Evolutionary conservation across 2,329 filamentous ascomycete species (phyloP).

Genomic region (Esteya vermicola): DNA sequence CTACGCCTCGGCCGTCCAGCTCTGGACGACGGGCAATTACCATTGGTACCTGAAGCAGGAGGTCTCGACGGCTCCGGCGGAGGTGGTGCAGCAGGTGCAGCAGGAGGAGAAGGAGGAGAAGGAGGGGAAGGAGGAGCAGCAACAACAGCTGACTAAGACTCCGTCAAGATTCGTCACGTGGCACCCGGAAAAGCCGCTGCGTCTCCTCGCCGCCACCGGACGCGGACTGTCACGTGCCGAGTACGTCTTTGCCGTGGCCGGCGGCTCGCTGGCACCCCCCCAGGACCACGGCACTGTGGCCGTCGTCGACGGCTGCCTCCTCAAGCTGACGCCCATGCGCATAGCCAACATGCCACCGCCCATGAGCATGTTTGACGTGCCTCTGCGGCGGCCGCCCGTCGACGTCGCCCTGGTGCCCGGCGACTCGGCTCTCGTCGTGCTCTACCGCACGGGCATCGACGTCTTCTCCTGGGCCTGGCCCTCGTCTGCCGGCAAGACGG

Average conservation of each 20-base stretch:
- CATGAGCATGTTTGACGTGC: constrained; percentile 71
- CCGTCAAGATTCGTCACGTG: constrained; percentile 36
- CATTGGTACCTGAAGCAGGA: constrained; percentile 98
- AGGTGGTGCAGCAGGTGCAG: not conserved
- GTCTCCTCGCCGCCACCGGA: constrained; percentile 41
- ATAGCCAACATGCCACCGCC: constrained; percentile 81
- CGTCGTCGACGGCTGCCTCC: constrained; percentile 64
- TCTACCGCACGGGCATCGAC: constrained; percentile 53
- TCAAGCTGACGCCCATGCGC: constrained; percentile 78
- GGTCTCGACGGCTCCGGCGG: constrained; percentile 31
- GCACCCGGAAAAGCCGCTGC: constrained; percentile 76
- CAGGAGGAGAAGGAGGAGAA: constrained; percentile 12
- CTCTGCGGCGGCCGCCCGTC: constrained; percentile 46
- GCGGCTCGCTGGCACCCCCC: constrained; percentile 55
- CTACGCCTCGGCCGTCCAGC: constrained; percentile 60
- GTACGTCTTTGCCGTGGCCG: constrained; percentile 51
- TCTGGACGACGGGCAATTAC: constrained; percentile 97
- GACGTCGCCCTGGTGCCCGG: constrained; percentile 49
- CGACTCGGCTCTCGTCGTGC: constrained; percentile 53
- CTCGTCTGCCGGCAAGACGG: constrained; percentile 27
- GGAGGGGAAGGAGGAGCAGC: not conserved
- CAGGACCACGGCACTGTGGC: constrained; percentile 67
- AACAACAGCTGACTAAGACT: not conserved
- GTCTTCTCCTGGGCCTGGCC: constrained; percentile 61
- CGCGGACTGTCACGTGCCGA: constrained; percentile 45